These are phyloP conservation scores for Cyclaneusma minus DNA, from an alignment of 2,329 filamentous ascomycete species.

Conservation along the genomic window DNA sequence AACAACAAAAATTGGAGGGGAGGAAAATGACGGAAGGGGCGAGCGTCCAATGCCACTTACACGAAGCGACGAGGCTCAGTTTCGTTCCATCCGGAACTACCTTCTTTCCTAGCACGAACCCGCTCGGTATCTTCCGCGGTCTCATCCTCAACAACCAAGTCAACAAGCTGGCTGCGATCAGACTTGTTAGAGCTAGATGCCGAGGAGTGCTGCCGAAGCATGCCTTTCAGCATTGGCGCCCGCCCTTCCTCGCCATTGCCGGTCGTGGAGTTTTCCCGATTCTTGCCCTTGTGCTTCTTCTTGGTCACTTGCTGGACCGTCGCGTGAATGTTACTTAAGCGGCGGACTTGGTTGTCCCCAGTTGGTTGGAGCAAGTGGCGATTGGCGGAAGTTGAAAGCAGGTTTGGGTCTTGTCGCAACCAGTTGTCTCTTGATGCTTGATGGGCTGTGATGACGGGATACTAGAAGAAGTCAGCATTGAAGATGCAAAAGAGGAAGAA, in stretches of 20 bases:
- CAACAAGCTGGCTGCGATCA: constrained; percentile 46
- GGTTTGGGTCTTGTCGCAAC: constrained; percentile 30
- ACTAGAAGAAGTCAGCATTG: constrained; percentile 36
- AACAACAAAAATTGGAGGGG: no score
- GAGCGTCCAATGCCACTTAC: constrained; percentile 19
- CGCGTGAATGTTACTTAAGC: constrained; percentile 22
- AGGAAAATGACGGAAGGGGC: neutral
- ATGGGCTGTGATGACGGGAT: constrained; percentile 80
- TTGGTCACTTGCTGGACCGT: constrained; percentile 18
- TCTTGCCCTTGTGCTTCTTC: constrained; percentile 14
- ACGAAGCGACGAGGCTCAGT: constrained; percentile 37
- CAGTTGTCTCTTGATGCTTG: constrained; percentile 59
- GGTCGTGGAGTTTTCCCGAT: constrained; percentile 10
- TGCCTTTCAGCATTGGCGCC: constrained; percentile 16
- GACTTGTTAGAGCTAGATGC: constrained; percentile 33
- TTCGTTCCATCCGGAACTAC: constrained; percentile 43
- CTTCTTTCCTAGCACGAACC: constrained; percentile 45
- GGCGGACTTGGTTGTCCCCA: constrained; percentile 17
- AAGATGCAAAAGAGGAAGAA: neutral
- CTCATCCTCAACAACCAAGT: constrained; percentile 49
- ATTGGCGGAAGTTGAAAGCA: constrained; percentile 39
- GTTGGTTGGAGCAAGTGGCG: constrained; percentile 36
- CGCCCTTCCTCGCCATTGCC: constrained; percentile 15
- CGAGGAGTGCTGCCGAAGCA: constrained; percentile 30
- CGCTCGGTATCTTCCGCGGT: constrained; percentile 45